Evolutionary conservation across 1,139 yeast genomes (phyloP).

Genomic region (Candida sp.): DNA sequence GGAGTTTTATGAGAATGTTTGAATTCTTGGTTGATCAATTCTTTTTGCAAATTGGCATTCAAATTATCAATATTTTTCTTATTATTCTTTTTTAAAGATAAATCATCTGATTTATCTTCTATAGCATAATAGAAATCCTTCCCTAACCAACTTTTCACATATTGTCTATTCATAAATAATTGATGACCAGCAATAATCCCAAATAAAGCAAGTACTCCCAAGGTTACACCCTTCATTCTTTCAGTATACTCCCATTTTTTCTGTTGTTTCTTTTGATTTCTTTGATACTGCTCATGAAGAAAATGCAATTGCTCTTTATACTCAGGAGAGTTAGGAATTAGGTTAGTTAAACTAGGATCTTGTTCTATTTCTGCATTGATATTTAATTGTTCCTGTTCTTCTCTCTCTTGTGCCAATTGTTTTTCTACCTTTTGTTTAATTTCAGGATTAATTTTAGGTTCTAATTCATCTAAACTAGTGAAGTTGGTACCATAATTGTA

Average conservation of each 20-base stretch:
- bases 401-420: constrained; percentile 6
- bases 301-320: constrained; percentile 30
- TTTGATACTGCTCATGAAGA: constrained; percentile 26
- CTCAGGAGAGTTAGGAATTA: constrained; percentile 34
- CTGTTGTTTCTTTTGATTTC: constrained; percentile 18
- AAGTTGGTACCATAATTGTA: constrained; percentile 32
- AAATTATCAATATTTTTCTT: constrained; percentile 21
- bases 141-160: constrained; percentile 17
- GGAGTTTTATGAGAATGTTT: constrained; percentile 21
- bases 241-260: constrained; percentile 27
- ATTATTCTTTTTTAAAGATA: constrained; percentile 26
- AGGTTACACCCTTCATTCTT: constrained; percentile 30
- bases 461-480: constrained; percentile 23
- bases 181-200: constrained; percentile 37
- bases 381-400: constrained; percentile 15
- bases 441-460: constrained; percentile 10
- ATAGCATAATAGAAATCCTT: constrained; percentile 27
- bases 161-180: constrained; percentile 39
- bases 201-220: constrained; percentile 29
- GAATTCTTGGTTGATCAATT: constrained; percentile 28
- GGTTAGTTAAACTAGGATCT: constrained; percentile 31
- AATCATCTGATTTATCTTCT: constrained; percentile 21
- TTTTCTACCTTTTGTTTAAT: constrained; percentile 6
- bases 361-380: constrained; percentile 23
- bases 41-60: constrained; percentile 23